Evolutionary conservation across 2,329 filamentous ascomycete species (phyloP).

Genomic region (Neophaeococcomyces aloes): DNA sequence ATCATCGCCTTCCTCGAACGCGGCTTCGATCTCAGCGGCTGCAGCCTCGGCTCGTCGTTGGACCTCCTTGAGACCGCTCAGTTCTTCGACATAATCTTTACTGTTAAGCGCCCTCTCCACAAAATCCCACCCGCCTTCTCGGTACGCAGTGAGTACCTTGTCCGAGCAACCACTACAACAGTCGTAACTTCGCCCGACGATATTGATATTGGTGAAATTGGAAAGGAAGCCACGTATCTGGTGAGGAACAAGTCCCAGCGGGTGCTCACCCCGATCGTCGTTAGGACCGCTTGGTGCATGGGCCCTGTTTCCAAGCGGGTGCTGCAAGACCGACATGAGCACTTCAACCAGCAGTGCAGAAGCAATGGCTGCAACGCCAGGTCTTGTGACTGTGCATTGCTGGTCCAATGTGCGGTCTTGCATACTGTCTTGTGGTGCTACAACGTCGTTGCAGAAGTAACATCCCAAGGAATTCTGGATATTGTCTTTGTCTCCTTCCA

Average conservation of each 20-base stretch:
- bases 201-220: conserved; percentile 48
- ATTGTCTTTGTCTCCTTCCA: conserved; percentile 29
- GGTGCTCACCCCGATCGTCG: conserved; percentile 33
- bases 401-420: conserved; percentile 94
- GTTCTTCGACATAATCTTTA: conserved; percentile 52
- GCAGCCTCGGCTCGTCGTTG: conserved; percentile 37
- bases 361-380: conserved; percentile 83
- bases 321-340: conserved; percentile 76
- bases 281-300: conserved; percentile 23
- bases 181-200: conserved; percentile 48
- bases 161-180: conserved; percentile 54
- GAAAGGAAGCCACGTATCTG: conserved; percentile 54
- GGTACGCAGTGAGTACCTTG: conserved; percentile 43
- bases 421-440: conserved; percentile 80
- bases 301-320: conserved; percentile 45
- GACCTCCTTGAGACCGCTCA: conserved; percentile 50
- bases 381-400: conserved; percentile 93
- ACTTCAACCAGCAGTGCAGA: conserved; percentile 86
- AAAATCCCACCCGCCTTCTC: conserved; percentile 49
- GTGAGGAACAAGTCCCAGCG: conserved; percentile 48
- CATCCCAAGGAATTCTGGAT: conserved; percentile 61
- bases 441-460: conserved; percentile 98
- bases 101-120: conserved; percentile 50
- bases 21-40: conserved; percentile 35
- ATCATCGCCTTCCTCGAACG: conserved; percentile 30